A percentile compares a stretch with the other conserved stretches of the same genome.
These are phyloP conservation scores for Lepiota venenata DNA, from an alignment of 768 basidiomycete species.

Conservation along the genomic window DNA sequence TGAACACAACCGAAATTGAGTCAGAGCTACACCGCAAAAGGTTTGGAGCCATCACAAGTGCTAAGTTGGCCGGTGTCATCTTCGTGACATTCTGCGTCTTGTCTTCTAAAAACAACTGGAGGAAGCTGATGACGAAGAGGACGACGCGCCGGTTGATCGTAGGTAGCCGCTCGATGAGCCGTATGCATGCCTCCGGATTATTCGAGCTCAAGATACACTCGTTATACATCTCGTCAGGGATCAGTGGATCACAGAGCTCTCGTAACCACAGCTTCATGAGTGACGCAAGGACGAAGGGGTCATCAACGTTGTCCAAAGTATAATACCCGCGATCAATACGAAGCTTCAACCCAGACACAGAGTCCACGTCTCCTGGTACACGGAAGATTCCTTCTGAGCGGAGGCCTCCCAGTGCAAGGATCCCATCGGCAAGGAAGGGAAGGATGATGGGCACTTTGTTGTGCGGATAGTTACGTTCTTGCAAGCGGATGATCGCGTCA, in stretches of 20 bases:
- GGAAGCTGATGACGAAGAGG: constrained; percentile 85
- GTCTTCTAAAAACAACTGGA: constrained; percentile 85
- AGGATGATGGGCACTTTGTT: constrained; percentile 90
- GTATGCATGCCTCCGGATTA: constrained; percentile 66
- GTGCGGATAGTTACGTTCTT: constrained; percentile 81
- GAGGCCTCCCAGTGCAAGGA: constrained; percentile 83
- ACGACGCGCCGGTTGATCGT: constrained; percentile 85
- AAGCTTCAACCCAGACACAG: constrained; percentile 83
- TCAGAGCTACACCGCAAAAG: constrained; percentile 83
- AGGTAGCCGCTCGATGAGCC: constrained; percentile 74
- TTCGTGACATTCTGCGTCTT: constrained; percentile 71
- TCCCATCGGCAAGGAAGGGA: constrained; percentile 90
- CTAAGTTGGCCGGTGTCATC: constrained; percentile 88
- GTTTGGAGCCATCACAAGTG: constrained; percentile 92
- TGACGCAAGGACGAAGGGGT: constrained; percentile 87
- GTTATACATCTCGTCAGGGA: constrained; percentile 90
- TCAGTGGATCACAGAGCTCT: constrained; percentile 88
- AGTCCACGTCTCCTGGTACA: constrained; percentile 86
- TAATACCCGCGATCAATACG: constrained; percentile 92
- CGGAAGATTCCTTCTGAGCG: constrained; percentile 91
- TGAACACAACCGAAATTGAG: constrained; percentile 86
- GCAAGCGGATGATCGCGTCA: constrained; percentile 77
- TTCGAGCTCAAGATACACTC: constrained; percentile 74
- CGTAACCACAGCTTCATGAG: constrained; percentile 92
- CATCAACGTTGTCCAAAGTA: constrained; percentile 84